A percentile compares a stretch with the other conserved stretches of the same genome.
Conservation (phyloP, 2,329 filamentous ascomycete species). For the Colletotrichum caudatum region DNA sequence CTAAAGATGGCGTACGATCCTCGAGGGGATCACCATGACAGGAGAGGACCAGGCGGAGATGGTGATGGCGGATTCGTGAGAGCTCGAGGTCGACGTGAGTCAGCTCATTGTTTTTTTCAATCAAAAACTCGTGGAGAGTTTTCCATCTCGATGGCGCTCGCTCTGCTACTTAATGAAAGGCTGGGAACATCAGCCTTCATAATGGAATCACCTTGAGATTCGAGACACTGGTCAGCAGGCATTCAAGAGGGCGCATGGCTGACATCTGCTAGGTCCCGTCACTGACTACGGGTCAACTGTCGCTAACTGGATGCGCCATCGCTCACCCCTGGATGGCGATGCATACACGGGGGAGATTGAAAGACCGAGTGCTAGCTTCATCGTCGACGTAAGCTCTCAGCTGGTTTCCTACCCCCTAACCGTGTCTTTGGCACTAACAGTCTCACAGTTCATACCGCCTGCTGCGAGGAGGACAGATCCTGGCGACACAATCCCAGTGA, state of each 20-base stretch:
- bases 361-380: constrained; percentile 88
- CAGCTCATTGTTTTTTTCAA: constrained; percentile 5
- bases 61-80: constrained; percentile 61
- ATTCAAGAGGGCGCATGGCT: constrained; percentile 13
- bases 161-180: background rate
- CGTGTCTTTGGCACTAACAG: constrained; percentile 17
- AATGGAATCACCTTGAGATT: background rate
- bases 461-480: constrained; percentile 78
- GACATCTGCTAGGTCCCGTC: constrained; percentile 74
- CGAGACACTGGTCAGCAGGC: background rate
- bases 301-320: constrained; percentile 90
- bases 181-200: background rate
- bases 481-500: constrained; percentile 90
- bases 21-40: constrained; percentile 62
- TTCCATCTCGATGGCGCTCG: background rate
- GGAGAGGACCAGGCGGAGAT: constrained; percentile 50
- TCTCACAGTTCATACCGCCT: constrained; percentile 84
- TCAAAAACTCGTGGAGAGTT: background rate
- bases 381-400: constrained; percentile 79
- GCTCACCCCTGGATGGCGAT: constrained; percentile 55
- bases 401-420: background rate
- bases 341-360: constrained; percentile 80
- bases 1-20: constrained; percentile 66
- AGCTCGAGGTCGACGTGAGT: constrained; percentile 66
- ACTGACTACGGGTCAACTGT: constrained; percentile 94